These are phyloP conservation scores for Didymella sp. DNA, from an alignment of 2,329 filamentous ascomycete species.

Conservation along the genomic window DNA sequence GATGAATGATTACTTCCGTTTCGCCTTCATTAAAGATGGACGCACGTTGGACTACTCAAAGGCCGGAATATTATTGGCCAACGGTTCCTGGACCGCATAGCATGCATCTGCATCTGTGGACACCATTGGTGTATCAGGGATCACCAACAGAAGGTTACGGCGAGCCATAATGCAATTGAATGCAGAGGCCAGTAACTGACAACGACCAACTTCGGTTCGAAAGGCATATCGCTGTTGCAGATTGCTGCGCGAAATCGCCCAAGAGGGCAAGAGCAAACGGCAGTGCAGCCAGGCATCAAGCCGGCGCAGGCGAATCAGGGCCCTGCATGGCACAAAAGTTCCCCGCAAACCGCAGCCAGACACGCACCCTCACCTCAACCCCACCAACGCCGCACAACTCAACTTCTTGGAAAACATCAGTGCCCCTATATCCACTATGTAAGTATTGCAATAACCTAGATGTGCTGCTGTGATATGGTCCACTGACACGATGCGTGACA, in stretches of 20 bases:
- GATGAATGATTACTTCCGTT: conserved; percentile 46
- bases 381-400: background rate
- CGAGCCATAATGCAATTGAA: too few species aligned
- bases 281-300: background rate
- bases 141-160: too few species aligned
- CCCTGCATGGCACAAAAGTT: background rate
- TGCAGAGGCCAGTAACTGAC: too few species aligned
- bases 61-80: conserved; percentile 34
- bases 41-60: conserved; percentile 44
- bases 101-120: too few species aligned
- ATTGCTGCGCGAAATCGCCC: background rate
- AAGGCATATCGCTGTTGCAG: background rate
- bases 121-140: too few species aligned
- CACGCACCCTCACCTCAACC: background rate
- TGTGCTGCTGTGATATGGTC: too few species aligned
- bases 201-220: too few species aligned
- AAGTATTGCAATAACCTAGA: background rate
- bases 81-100: conserved; percentile 38
- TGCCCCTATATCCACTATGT: conserved; percentile 4
- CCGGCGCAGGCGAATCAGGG: background rate
- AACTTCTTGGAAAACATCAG: background rate
- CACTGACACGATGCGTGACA: conserved; percentile 12
- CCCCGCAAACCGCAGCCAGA: background rate
- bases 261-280: conserved; percentile 4
- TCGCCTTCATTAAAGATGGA: conserved; percentile 41